Conservation (phyloP, 257 asterid species). For the Linderniella brevidens region DNA sequence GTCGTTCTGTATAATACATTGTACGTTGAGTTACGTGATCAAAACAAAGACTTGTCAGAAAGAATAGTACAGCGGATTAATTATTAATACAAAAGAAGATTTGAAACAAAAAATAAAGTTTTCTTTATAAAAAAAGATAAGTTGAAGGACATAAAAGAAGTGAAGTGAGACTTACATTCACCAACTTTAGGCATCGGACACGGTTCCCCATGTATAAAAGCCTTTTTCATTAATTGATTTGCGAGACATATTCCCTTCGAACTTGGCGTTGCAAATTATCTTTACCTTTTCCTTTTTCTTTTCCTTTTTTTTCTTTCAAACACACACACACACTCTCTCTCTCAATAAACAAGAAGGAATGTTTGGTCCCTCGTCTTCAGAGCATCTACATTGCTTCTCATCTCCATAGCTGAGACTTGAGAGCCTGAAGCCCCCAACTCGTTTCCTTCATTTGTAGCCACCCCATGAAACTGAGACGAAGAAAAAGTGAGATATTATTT, state of each 20-base stretch:
- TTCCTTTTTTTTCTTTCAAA: neutral
- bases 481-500: neutral
- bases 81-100: too few species aligned
- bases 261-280: conserved; percentile 1
- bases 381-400: neutral
- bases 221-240: conserved; percentile 2
- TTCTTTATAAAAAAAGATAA: neutral
- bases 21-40: too few species aligned
- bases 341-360: conserved; percentile 16
- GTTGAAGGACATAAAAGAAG: neutral
- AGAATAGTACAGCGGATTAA: too few species aligned
- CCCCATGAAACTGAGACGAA: conserved; percentile 9
- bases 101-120: too few species aligned
- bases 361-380: conserved; percentile 8
- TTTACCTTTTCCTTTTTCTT: neutral
- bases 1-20: too few species aligned
- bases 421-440: neutral
- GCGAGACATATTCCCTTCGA: conserved; percentile 10
- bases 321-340: too few species aligned
- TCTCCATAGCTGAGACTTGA: neutral
- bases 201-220: neutral
- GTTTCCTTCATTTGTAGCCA: neutral
- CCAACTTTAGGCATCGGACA: neutral
- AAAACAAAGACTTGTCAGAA: too few species aligned
- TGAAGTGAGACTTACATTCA: neutral